These are phyloP conservation scores for Aureobasidium leucospermi DNA, from an alignment of 2,329 filamentous ascomycete genomes.

Conservation along the genomic window DNA sequence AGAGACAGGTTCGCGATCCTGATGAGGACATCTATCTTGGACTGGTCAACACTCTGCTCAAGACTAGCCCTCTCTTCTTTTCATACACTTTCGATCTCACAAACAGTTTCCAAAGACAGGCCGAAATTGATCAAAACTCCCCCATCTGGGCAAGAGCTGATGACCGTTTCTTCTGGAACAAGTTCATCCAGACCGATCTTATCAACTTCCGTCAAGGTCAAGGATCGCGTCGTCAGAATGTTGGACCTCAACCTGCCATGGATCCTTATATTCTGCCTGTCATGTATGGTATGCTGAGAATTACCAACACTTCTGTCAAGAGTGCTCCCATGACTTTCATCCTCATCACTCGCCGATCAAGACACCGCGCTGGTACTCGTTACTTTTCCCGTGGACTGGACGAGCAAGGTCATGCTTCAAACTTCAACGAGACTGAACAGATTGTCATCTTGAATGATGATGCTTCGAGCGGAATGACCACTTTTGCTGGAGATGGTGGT, in stretches of 20 bases:
- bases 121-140: slow-evolving; percentile 49
- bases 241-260: slow-evolving; percentile 63
- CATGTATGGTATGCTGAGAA: slow-evolving; percentile 93
- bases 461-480: slow-evolving; percentile 62
- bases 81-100: slow-evolving; percentile 96
- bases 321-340: slow-evolving; percentile 74
- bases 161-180: slow-evolving; percentile 98
- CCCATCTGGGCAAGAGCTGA: slow-evolving; percentile 90
- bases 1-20: slow-evolving; percentile 80
- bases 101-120: slow-evolving; percentile 92
- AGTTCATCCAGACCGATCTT: slow-evolving; percentile 81
- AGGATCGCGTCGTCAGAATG: slow-evolving; percentile 51
- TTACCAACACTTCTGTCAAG: slow-evolving; percentile 79
- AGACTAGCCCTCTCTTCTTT: slow-evolving; percentile 88
- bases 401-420: slow-evolving; percentile 89
- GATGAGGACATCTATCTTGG: slow-evolving; percentile 89
- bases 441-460: slow-evolving; percentile 81
- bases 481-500: slow-evolving; percentile 69
- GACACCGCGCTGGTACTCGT: slow-evolving; percentile 81
- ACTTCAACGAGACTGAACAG: slow-evolving; percentile 98
- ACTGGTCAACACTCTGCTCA: slow-evolving; percentile 74
- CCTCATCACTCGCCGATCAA: slow-evolving; percentile 81
- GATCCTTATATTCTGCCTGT: slow-evolving; percentile 93
- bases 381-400: slow-evolving; percentile 95
- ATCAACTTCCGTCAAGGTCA: slow-evolving; percentile 74